A percentile compares a stretch with the other conserved stretches of the same genome.
These are phyloP conservation scores for Dispira simplex DNA, from an alignment of 192 early-diverging fungal species.

Conservation along the genomic window DNA sequence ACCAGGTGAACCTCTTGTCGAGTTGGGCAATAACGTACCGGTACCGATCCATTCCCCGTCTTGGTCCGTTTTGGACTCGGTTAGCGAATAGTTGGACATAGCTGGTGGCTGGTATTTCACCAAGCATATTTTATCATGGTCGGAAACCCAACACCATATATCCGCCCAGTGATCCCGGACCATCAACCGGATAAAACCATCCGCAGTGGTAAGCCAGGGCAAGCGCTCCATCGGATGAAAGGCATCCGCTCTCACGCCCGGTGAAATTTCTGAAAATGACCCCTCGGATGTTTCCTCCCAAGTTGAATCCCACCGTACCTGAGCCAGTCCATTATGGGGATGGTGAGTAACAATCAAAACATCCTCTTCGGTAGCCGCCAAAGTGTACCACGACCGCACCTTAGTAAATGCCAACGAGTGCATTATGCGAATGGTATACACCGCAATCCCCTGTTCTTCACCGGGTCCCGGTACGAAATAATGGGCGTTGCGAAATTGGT, in stretches of 20 bases:
- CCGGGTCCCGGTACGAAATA: conserved; percentile 25
- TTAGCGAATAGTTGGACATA: neutral
- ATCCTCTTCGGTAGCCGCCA: neutral
- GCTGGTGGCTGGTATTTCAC: neutral
- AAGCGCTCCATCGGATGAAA: neutral
- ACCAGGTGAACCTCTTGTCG: too few species aligned
- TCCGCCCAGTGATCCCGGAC: neutral
- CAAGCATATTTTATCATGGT: neutral
- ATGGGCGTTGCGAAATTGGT: conserved; percentile 23
- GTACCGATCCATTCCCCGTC: conserved; percentile 14
- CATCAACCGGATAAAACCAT: neutral
- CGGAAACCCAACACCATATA: conserved; percentile 5
- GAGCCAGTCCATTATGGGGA: too few species aligned
- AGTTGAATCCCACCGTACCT: too few species aligned
- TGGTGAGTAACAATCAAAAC: too few species aligned
- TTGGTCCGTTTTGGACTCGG: too few species aligned
- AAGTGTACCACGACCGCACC: neutral
- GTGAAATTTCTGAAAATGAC: too few species aligned
- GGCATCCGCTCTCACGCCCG: too few species aligned
- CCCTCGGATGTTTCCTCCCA: too few species aligned
- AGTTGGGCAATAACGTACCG: conserved; percentile 7
- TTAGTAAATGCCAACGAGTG: conserved; percentile 17
- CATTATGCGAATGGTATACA: conserved; percentile 15
- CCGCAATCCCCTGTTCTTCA: conserved; percentile 20
- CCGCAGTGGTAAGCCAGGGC: neutral